A percentile compares a stretch with the other conserved stretches of the same genome.
These are phyloP conservation scores for Cystofilobasidium capitatum DNA, from an alignment of 768 basidiomycete genomes.

Conservation along the genomic window DNA sequence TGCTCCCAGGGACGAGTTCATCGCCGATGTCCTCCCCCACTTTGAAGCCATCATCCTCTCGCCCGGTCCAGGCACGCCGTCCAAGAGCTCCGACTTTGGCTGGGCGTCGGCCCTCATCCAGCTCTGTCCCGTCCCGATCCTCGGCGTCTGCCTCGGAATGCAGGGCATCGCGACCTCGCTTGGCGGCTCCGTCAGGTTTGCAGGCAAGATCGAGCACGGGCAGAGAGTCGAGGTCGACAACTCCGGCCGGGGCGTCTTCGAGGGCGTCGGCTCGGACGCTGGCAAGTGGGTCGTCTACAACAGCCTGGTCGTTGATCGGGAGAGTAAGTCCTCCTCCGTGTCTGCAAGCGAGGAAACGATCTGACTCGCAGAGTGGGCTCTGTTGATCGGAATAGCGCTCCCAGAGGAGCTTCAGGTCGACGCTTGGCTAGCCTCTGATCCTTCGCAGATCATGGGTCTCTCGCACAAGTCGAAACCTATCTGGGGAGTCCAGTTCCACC, in stretches of 20 bases:
- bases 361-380: no score
- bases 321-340: no score
- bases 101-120: slow-evolving; percentile 11
- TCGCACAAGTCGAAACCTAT: slow-evolving; percentile 59
- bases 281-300: slow-evolving; percentile 26
- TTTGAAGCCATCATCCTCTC: slow-evolving; percentile 41
- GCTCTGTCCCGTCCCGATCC: slow-evolving; percentile 20
- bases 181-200: slow-evolving; percentile 10
- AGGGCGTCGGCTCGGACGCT: slow-evolving; percentile 37
- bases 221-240: slow-evolving; percentile 61
- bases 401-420: slow-evolving; percentile 52
- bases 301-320: slow-evolving; percentile 19
- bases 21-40: slow-evolving; percentile 31
- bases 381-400: slow-evolving; percentile 44
- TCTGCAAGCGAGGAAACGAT: no score
- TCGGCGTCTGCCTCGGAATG: slow-evolving; percentile 26
- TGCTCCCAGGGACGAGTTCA: slow-evolving; percentile 32
- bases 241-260: slow-evolving; percentile 52
- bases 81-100: slow-evolving; percentile 28
- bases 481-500: slow-evolving; percentile 85
- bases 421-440: slow-evolving; percentile 62
- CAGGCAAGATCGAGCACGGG: slow-evolving; percentile 46
- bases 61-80: slow-evolving; percentile 39
- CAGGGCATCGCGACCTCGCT: slow-evolving; percentile 27
- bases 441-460: slow-evolving; percentile 60